Percentiles rank a stretch among this genome's conserved stretches.
These are phyloP conservation scores for Aegilops longissima DNA, from an alignment of 176 grass and related monocot genomes.

Conservation along the genomic window DNA sequence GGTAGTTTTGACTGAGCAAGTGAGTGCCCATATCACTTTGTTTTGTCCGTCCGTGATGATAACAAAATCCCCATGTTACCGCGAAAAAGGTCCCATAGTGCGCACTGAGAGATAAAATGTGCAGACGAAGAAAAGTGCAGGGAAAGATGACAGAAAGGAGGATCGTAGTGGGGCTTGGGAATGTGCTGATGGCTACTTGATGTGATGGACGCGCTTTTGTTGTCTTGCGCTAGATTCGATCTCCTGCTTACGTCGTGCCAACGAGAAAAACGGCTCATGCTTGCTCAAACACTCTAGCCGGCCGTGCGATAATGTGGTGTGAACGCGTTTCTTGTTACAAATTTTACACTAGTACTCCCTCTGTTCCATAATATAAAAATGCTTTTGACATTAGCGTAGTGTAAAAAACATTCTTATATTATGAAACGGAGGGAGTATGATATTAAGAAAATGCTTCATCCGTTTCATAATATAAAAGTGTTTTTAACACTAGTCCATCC, in stretches of 20 bases:
- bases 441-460: no score
- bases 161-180: slow-evolving; percentile 28
- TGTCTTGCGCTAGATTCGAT: neutral
- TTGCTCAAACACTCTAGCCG: neutral
- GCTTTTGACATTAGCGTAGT: no score
- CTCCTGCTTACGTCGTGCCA: slow-evolving; percentile 12
- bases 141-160: slow-evolving; percentile 19
- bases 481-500: no score
- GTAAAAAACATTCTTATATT: no score
- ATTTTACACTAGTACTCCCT: no score
- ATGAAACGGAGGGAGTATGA: neutral
- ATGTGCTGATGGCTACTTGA: slow-evolving; percentile 11
- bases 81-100: slow-evolving; percentile 6
- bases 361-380: no score
- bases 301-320: neutral
- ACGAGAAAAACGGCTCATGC: neutral
- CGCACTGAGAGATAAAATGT: slow-evolving; percentile 24
- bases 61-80: neutral
- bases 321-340: no score
- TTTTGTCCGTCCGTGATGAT: neutral
- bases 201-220: neutral
- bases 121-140: slow-evolving; percentile 13
- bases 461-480: no score
- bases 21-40: slow-evolving; percentile 1
- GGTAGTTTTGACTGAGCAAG: neutral